Conservation (phyloP, 441 rosid species). For the Gossypium schwendimanii region DNA sequence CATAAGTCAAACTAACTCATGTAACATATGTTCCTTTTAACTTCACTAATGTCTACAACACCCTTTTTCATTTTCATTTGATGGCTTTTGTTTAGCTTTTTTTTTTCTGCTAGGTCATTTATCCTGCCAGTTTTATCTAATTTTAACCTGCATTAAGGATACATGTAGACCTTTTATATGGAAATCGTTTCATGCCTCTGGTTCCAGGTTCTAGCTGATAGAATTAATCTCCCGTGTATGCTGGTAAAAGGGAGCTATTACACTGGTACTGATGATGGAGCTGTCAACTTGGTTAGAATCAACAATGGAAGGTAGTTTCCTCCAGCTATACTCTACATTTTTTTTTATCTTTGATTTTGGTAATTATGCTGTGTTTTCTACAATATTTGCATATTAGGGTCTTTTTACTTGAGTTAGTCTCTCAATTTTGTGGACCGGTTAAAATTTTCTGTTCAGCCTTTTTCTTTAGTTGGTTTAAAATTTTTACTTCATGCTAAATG, state of each 20-base stretch:
- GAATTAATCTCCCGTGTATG: conserved; percentile 79
- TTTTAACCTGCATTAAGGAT: not conserved
- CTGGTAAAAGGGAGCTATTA: conserved; percentile 94
- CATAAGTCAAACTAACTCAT: not conserved
- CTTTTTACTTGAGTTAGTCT: not conserved
- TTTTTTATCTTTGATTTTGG: conserved; percentile 8
- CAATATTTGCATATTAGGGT: not conserved
- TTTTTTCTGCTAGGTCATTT: conserved; percentile 13
- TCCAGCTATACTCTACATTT: conserved; percentile 8
- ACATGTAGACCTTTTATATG: not conserved
- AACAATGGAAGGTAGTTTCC: conserved; percentile 63
- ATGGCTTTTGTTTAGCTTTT: not conserved
- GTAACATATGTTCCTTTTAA: not conserved
- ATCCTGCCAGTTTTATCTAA: not conserved
- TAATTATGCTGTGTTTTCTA: not conserved
- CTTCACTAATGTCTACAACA: not conserved
- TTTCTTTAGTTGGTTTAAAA: not conserved
- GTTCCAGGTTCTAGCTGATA: conserved; percentile 86
- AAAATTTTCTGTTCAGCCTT: not conserved
- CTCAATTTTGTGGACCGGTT: not conserved
- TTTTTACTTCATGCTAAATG: not conserved
- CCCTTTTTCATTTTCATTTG: not conserved
- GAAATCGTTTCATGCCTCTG: conserved; percentile 21
- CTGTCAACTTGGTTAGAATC: conserved; percentile 74
- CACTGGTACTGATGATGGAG: conserved; percentile 98